These are phyloP conservation scores for Entamoeba invadens DNA, from an alignment of 208 protist species.

Conservation along the genomic window DNA sequence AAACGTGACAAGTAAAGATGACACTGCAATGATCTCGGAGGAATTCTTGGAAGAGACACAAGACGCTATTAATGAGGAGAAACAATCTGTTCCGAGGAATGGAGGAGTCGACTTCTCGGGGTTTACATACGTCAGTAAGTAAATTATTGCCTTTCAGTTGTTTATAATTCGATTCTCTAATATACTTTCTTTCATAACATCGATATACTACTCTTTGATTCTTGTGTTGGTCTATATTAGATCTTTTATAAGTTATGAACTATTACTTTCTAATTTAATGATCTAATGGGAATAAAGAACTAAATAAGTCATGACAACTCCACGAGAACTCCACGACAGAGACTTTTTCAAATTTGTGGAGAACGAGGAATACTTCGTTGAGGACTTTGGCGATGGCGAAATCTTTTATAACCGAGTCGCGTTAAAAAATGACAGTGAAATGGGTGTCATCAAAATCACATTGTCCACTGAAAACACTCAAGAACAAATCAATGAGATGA, in stretches of 20 bases:
- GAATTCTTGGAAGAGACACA: background rate
- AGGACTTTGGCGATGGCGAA: background rate
- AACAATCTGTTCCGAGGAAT: background rate
- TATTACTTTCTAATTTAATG: no score
- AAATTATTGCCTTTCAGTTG: background rate
- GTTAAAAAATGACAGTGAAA: background rate
- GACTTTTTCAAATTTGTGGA: background rate
- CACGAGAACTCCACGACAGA: no score
- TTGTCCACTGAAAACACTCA: background rate
- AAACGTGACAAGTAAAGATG: background rate
- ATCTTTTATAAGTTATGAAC: no score
- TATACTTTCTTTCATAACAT: no score
- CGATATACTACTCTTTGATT: no score
- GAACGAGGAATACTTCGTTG: background rate
- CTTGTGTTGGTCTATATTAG: no score
- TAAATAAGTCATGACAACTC: no score
- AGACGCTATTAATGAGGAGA: background rate
- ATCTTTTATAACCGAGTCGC: background rate
- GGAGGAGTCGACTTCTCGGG: background rate
- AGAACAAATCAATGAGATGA: background rate
- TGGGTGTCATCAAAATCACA: background rate
- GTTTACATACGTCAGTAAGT: background rate
- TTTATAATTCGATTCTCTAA: background rate
- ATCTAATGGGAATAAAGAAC: no score
- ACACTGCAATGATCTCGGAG: background rate